Conservation (phyloP, 257 asterid species). For the Penstemon eatonii region DNA sequence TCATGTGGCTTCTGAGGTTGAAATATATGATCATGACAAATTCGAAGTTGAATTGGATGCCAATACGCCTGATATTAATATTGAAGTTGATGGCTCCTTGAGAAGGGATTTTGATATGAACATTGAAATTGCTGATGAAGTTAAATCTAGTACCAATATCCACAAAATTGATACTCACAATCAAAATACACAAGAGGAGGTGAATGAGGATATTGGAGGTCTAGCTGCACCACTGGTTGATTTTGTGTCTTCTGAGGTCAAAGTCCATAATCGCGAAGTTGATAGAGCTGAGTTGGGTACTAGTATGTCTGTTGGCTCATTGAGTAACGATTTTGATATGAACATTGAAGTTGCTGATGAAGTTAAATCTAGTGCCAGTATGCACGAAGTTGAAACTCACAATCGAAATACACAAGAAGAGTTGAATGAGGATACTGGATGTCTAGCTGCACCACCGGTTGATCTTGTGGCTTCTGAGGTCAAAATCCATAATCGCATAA, state of each 20-base stretch:
- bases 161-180: constrained; percentile 16
- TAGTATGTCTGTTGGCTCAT: background rate
- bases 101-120: too few relatives aligned
- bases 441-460: constrained; percentile 13
- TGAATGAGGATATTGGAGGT: constrained; percentile 15
- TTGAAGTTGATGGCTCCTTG: too few relatives aligned
- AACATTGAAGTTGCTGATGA: too few relatives aligned
- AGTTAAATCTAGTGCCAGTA: too few relatives aligned
- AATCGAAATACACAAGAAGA: constrained; percentile 22
- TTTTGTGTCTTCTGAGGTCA: constrained; percentile 9
- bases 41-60: constrained; percentile 27
- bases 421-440: constrained; percentile 19
- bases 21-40: constrained; percentile 12
- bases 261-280: constrained; percentile 13
- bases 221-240: constrained; percentile 21
- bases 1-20: constrained; percentile 8
- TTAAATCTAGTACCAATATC: too few relatives aligned
- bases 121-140: too few relatives aligned
- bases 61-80: background rate
- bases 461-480: constrained; percentile 19
- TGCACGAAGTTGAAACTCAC: constrained; percentile 17
- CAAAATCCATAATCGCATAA: constrained; percentile 6
- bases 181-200: constrained; percentile 25
- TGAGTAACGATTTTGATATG: too few relatives aligned
- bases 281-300: constrained; percentile 27